Evolutionary conservation across 2,329 filamentous ascomycete genomes (phyloP), one percentile per base, ranked within the genome.

Genomic region (Sclerotinia minor): DNA sequence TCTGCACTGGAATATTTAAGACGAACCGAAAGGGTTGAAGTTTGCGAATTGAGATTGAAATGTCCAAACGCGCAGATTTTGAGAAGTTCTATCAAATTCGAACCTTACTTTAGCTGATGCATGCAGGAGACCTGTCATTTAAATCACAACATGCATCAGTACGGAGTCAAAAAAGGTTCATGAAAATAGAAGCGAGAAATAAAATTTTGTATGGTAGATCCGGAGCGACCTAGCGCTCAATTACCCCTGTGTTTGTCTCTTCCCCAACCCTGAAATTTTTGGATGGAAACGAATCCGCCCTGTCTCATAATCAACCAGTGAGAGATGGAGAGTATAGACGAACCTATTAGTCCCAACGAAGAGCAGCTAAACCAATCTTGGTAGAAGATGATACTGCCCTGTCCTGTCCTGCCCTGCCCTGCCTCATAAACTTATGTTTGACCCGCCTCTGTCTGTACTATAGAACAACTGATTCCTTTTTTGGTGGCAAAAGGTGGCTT

Each of bases 401-500:
- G 54, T 24, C 41, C 35, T 41, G 54, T 29, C 29, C n/a, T 44
- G 54, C 38, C 41, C 54, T 44, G 54, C 24, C 41, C 35, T 41
- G 54, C 35, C 35, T 58, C n/a, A 17, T 26, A 44, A 58, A 58
- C 35, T 58, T 17, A 13, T 47, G 45, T 61, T 61, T 61, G 58
- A 61, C 45, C 58, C 58, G 44, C 44, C 44, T 47, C 17, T 60
- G 57, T 17, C 41, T 53, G 5, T 32, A 32, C 29, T 8, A 32
- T 19, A 41, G 29, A 35, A 54, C 53, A 55, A 38, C 53, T 19
- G 21, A 35, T 50, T 50, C 21, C 21, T 61, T 61, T 38, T 61
- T 50, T 17, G 19, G 29, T 61, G 58, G 32, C n/a, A n/a, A 50
- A 61, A 50, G 47, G 29, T 61, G 59, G 45, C 59, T 38, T 60